phyloP scores from a whole-genome alignment of 208 protist genomes.

The Acanthamoeba culbertsoni region DNA sequence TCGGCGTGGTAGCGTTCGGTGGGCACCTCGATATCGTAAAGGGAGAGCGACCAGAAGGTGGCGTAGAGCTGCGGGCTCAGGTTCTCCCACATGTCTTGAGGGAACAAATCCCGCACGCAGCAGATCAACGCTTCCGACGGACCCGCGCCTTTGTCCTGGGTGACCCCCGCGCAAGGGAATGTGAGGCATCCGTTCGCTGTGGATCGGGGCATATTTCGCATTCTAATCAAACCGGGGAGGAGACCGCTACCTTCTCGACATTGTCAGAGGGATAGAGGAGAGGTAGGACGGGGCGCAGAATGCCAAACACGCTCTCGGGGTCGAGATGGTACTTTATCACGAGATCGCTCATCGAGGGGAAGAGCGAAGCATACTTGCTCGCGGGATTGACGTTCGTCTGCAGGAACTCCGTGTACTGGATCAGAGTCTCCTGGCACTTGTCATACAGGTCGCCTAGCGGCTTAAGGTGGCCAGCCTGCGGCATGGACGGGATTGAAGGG shows the following conservation, averaged over 20 bases:
- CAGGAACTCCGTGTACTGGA: conserved; percentile 51
- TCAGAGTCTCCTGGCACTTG: conserved; percentile 51
- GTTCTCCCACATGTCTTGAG: background rate
- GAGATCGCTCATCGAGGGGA: conserved; percentile 50
- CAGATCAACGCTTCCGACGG: background rate
- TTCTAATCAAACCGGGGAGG: background rate
- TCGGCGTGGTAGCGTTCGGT: conserved; percentile 46
- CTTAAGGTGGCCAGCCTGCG: conserved; percentile 10
- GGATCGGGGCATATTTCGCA: too few relatives aligned
- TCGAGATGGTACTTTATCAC: conserved; percentile 46
- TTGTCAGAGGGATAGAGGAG: background rate
- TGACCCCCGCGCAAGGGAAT: too few relatives aligned
- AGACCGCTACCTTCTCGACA: background rate
- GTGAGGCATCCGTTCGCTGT: too few relatives aligned
- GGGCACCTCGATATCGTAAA: conserved; percentile 79
- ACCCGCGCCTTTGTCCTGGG: background rate
- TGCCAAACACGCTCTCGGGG: conserved; percentile 50
- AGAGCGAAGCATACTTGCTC: background rate
- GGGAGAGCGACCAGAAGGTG: conserved; percentile 78
- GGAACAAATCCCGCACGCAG: background rate
- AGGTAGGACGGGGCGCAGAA: conserved; percentile 3
- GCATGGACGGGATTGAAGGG: too few relatives aligned
- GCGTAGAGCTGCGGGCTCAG: conserved; percentile 72
- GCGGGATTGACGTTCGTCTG: background rate
- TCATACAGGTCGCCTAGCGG: conserved; percentile 56